These are phyloP conservation scores for Athelia sp. DNA, from an alignment of 1,284 basidiomycete genomes.

Conservation along the genomic window DNA sequence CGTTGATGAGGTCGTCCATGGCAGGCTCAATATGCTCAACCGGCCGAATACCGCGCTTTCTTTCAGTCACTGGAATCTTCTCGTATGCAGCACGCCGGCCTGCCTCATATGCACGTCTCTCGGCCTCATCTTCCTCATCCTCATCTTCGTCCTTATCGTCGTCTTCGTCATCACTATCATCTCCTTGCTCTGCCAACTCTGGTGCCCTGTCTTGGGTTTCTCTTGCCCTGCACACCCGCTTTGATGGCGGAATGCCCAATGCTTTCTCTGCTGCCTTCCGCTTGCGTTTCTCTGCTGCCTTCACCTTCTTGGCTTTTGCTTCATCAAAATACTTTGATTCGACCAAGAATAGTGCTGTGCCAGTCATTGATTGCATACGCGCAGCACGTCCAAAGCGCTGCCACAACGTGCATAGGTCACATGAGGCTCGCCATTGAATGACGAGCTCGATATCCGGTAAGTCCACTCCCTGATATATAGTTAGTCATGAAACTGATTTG, in stretches of 20 bases:
- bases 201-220: no score
- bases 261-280: no score
- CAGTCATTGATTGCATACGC: constrained; percentile 6
- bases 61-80: neutral
- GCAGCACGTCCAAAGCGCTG: constrained; percentile 9
- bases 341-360: constrained; percentile 7
- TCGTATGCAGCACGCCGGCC: neutral
- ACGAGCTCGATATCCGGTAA: constrained; percentile 26
- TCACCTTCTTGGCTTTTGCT: neutral
- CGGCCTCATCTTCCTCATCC: no score
- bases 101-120: no score
- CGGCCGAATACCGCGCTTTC: neutral
- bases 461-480: constrained; percentile 24
- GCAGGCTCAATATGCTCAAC: constrained; percentile 5
- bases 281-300: neutral
- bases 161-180: no score
- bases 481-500: neutral
- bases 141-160: no score
- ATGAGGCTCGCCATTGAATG: constrained; percentile 24
- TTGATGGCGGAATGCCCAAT: no score
- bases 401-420: constrained; percentile 12
- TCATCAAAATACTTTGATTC: no score
- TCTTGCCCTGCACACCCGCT: no score
- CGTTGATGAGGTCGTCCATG: constrained; percentile 13
- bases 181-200: no score